Base-by-base conservation (phyloP, 768 basidiomycete species). In the Epithele typhae region DNA sequence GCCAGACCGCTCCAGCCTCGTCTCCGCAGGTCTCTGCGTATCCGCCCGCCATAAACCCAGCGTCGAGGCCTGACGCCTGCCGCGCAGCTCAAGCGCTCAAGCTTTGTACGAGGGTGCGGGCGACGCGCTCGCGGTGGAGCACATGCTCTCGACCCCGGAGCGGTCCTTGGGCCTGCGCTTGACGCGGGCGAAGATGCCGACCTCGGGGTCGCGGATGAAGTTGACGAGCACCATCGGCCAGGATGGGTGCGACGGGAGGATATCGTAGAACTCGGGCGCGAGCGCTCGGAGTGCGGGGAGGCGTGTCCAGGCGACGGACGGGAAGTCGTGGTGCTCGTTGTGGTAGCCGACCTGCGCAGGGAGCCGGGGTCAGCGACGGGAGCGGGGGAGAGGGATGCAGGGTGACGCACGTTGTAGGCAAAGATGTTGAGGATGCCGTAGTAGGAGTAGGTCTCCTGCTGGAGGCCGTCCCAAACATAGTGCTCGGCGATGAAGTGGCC, bases 291-390 rank as follows among this genome's bases (percentile, higher is more conserved):
- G 79, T 5, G 79, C 78, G 2, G 93, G 90, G 0, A 98, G 76
- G 19, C 88, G 82, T 15, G 94, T 97, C 96, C 96, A 99, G 1
- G 96, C 78, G 1, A 99, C 68, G 11, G 92, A 92, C 7, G 96
- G 94, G 68, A 99, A 98, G 68, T 99, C 96, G 68, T 99, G 96
- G 67, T 99, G 96, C 60, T 98, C 96, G 66, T 99, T 97, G 65
- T 99, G 96, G 63, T 97, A 98, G 32, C 96, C 96, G 55, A 97
- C 91, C 90, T 92, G 54, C 17, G 12, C 11, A 27, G 17, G 48
- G 39, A 6, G 24, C 45, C 19, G 14, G n/a, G 8, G 27, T 17
- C 17, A 9, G 18, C 4, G 12, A 14, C 25, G 23, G 15, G 11
- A 19, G 17, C 18, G 37, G 2, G n/a, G 0, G 15, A 19, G 14